Conservation (phyloP, 2,329 filamentous ascomycete species). For the Colletotrichum sp. region DNA sequence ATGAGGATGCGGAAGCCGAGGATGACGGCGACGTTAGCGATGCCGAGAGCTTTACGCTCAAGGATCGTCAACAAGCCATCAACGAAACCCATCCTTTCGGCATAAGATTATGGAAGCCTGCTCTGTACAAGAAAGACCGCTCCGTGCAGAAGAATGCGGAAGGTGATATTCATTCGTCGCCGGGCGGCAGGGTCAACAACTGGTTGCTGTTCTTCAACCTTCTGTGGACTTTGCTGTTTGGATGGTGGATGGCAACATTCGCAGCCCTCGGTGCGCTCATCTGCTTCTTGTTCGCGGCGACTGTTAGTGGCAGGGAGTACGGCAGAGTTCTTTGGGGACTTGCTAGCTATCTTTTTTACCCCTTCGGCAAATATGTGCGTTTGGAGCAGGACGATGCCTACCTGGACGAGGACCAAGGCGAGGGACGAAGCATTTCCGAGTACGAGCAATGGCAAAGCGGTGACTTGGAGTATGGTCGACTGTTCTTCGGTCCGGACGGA, state of each 20-base stretch:
- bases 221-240: constrained; percentile 88
- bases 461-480: constrained; percentile 90
- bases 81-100: constrained; percentile 99
- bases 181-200: constrained; percentile 81
- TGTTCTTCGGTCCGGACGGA: constrained; percentile 94
- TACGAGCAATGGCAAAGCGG: constrained; percentile 99
- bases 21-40: constrained; percentile 82
- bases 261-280: constrained; percentile 75
- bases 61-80: constrained; percentile 95
- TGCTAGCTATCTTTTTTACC: constrained; percentile 87
- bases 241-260: constrained; percentile 91
- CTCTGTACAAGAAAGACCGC: constrained; percentile 94
- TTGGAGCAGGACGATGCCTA: constrained; percentile 95
- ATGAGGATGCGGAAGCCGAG: constrained; percentile 49
- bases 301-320: constrained; percentile 82
- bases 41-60: constrained; percentile 96
- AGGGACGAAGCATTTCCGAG: constrained; percentile 95
- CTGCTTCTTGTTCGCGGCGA: constrained; percentile 81
- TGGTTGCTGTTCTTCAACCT: constrained; percentile 90
- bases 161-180: constrained; percentile 94
- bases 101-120: constrained; percentile 98
- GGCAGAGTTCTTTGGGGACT: constrained; percentile 85
- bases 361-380: constrained; percentile 95
- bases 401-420: constrained; percentile 90
- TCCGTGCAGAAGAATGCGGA: constrained; percentile 97